Base-by-base conservation (phyloP, 805 yeast species). In the Cyberlindnera xishuangbannaensis region DNA sequence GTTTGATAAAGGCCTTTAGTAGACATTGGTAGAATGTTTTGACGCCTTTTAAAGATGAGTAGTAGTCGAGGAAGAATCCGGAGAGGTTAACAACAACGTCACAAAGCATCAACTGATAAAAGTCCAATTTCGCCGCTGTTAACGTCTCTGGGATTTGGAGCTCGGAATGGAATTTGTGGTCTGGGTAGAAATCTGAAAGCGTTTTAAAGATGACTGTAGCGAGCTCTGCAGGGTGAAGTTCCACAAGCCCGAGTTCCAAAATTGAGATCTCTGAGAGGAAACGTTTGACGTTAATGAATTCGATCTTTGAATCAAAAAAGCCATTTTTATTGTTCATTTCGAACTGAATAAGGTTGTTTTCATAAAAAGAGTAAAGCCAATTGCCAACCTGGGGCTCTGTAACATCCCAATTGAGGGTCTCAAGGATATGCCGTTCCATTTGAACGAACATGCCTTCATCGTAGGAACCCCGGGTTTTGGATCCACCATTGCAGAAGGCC, bases 381-480 rank as follows among this genome's bases (percentile, higher is more conserved):
- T 71, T 69, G 32, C 62, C 65, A 27, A 69, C 50, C 42, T 71
- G 69, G 3, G 94, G 85, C 43, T 77, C 84, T 29, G 71, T 71
- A 33, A 85, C 62, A 66, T 65, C 62, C 95, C 95, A 83, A 34
- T 76, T 75, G 38, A 85, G 64, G 0, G 94, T 80, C 20, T 70
- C 61, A 37, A 84, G 63, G 16, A 84, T 73, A 51, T 83, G 94
- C 45, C 74, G 62, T 57, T 84, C 95, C 94, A 83, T 83, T 55
- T 83, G 95, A 85, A 85, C 43, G 73, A 78, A 49, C 87, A 69
- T 5, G 83, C 83, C 43, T 71, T 67, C 52, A 79, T 64, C 37
- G 80, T 76, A 76, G 72, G 76, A 67, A 13, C 69, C 75, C n/a
- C n/a, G n/a, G 50, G 39, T 25, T 36, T 69, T 69, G 47, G 76